These are phyloP conservation scores for Clathrospora elynae DNA, from an alignment of 2,329 filamentous ascomycete species.

Conservation along the genomic window DNA sequence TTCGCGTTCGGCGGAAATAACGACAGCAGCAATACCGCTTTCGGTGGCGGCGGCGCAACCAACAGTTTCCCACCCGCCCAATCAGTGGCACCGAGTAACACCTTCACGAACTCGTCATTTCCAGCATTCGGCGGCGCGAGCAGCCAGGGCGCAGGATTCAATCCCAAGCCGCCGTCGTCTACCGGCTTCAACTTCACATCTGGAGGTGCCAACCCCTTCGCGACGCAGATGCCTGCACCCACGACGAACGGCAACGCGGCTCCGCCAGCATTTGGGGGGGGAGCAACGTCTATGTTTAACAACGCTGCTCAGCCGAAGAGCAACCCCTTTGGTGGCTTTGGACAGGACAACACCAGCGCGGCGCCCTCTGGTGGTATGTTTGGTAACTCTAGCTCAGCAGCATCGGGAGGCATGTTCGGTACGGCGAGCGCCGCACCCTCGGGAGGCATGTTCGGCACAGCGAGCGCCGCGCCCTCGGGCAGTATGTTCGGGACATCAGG, in stretches of 20 bases:
- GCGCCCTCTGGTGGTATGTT: conserved; percentile 16
- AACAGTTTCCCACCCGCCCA: conserved; percentile 43
- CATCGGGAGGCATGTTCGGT: conserved; percentile 4
- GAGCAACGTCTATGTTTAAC: conserved; percentile 19
- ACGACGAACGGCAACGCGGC: conserved; percentile 29
- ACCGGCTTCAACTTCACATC: conserved; percentile 37
- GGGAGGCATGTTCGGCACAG: conserved; percentile 21
- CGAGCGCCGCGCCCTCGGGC: conserved; percentile 10
- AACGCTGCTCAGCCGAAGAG: conserved; percentile 25
- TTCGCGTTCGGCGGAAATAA: conserved; percentile 16
- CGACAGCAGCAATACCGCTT: conserved; percentile 17
- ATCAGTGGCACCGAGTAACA: conserved; percentile 28
- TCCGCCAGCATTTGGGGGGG: conserved; percentile 22
- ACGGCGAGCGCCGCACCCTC: conserved; percentile 8
- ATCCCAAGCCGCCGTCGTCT: conserved; percentile 30
- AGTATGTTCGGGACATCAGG: conserved; percentile 25
- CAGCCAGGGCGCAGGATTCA: conserved; percentile 29
- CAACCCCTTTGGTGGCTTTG: conserved; percentile 28
- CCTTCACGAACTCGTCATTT: conserved; percentile 40
- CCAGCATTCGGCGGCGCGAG: conserved; percentile 39
- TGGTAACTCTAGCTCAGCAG: conserved; percentile 7
- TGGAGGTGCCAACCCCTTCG: conserved; percentile 31
- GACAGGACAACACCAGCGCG: conserved; percentile 22
- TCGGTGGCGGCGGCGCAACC: conserved; percentile 28
- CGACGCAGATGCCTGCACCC: conserved; percentile 21